Conservation (phyloP, 208 protist genomes). For the Crithidia brevicula region DNA sequence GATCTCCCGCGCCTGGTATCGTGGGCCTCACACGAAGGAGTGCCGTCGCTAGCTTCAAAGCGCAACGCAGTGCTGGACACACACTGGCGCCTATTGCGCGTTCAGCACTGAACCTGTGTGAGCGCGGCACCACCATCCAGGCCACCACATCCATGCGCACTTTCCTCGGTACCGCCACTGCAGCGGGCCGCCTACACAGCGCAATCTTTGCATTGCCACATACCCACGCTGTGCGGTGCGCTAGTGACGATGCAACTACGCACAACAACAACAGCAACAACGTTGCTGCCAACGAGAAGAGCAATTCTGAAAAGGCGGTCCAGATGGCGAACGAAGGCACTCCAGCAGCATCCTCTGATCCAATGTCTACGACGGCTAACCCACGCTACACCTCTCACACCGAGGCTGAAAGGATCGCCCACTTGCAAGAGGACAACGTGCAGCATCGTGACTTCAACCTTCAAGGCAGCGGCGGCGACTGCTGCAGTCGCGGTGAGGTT, state of each 20-base stretch:
- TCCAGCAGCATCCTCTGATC: neutral
- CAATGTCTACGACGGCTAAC: neutral
- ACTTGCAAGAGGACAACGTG: slow-evolving; percentile 12
- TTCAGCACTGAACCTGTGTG: neutral
- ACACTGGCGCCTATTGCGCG: too few relatives aligned
- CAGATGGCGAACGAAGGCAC: neutral
- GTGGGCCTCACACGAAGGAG: too few relatives aligned
- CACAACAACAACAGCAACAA: neutral
- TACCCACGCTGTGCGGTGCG: neutral
- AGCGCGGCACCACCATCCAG: neutral
- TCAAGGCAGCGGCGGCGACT: neutral
- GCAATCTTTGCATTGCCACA: neutral
- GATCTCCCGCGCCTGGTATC: too few relatives aligned
- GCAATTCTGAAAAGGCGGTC: neutral
- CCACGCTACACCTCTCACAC: slow-evolving; percentile 11
- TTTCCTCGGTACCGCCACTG: neutral
- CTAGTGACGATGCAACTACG: neutral
- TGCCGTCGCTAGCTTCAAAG: too few relatives aligned
- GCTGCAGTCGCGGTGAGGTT: neutral
- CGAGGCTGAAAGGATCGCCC: neutral
- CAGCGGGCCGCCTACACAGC: neutral
- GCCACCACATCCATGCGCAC: neutral
- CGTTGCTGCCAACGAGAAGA: too few relatives aligned
- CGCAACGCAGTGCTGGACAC: too few relatives aligned
- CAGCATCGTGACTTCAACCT: slow-evolving; percentile 3